Evolutionary conservation across 805 yeast genomes (phyloP).

Genomic region (Sugiyamaella valdiviana): DNA sequence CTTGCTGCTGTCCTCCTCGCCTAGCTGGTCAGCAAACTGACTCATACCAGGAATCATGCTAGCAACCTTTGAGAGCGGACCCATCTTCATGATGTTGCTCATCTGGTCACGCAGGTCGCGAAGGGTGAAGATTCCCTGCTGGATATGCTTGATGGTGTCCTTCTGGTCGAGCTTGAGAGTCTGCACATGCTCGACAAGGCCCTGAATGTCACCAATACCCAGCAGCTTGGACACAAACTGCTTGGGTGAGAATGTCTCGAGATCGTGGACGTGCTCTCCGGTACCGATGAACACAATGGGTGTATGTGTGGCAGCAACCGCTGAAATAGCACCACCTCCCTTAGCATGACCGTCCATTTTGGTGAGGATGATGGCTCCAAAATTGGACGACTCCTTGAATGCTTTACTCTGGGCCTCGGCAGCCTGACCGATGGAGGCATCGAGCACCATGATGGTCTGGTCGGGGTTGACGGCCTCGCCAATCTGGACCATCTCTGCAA

Average conservation of each 20-base stretch:
- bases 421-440: slow-evolving; percentile 97
- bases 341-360: slow-evolving; percentile 98
- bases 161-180: slow-evolving; percentile 82
- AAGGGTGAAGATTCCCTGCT: slow-evolving; percentile 90
- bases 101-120: slow-evolving; percentile 90
- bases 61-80: slow-evolving; percentile 90
- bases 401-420: slow-evolving; percentile 94
- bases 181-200: slow-evolving; percentile 89
- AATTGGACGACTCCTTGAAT: slow-evolving; percentile 84
- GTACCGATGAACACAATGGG: slow-evolving; percentile 97
- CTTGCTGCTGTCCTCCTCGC: slow-evolving; percentile 86
- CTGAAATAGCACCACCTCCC: slow-evolving; percentile 99
- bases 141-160: slow-evolving; percentile 78
- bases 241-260: slow-evolving; percentile 85
- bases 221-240: slow-evolving; percentile 84
- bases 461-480: slow-evolving; percentile 84
- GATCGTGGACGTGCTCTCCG: slow-evolving; percentile 92
- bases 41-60: slow-evolving; percentile 92
- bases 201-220: slow-evolving; percentile 94
- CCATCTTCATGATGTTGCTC: slow-evolving; percentile 94
- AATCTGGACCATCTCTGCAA: slow-evolving; percentile 92
- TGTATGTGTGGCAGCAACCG: slow-evolving; percentile 93
- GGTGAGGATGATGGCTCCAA: slow-evolving; percentile 91
- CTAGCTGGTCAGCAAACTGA: slow-evolving; percentile 74
- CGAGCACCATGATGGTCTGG: slow-evolving; percentile 95